Evolutionary conservation across 2,329 filamentous ascomycete genomes (phyloP), one percentile per base, ranked within the genome.

Genomic region (Diaporthe eres): DNA sequence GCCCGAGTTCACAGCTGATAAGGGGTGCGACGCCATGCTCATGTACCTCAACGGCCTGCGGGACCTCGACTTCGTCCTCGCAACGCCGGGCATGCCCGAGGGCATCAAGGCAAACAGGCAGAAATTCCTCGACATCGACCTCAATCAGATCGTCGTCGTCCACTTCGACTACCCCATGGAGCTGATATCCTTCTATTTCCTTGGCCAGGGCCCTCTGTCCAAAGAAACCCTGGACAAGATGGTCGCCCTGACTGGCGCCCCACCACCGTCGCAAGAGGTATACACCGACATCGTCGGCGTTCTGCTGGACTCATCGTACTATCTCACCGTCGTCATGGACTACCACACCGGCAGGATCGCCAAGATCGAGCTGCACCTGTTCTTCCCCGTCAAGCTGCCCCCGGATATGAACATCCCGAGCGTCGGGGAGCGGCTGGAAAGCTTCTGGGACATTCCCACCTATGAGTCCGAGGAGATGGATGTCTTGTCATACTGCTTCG

Each of bases 351-450:
- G 75, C 3, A 75, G 53, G n/a, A 47, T 73, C 25, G 34, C 37
- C 68, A 53, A 58, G 55, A 71, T 77, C 55, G 75, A 77, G 75
- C 71, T 75, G 31, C 75, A 77, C 55, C 63, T 77, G n/a, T 58
- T 77, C n/a, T 77, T 77, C 70, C 75, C 75, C 31, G 47, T 77
- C 61, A 75, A 73, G 68, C 61, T 77, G 28, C 75, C 75, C 28
- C 60, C 71, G n/a, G 75, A 73, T 37, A 73, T 77, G 75, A 28
- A 51, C 13, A 77, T 77, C 51, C 75, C 75, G n/a, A 51, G 44
- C 13, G 31, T 77, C 17, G 70, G 73, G 5, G 70, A 71, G 37
- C 61, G 70, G 6, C 73, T 77, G 17, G 42, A 49, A 22, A 71
- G 28, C 25, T 77, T 77, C 44, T 77, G 73, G 73, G 61, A 77